These are phyloP conservation scores for Penicillium maclennaniae DNA, from an alignment of 495 filamentous ascomycete species.

Conservation along the genomic window DNA sequence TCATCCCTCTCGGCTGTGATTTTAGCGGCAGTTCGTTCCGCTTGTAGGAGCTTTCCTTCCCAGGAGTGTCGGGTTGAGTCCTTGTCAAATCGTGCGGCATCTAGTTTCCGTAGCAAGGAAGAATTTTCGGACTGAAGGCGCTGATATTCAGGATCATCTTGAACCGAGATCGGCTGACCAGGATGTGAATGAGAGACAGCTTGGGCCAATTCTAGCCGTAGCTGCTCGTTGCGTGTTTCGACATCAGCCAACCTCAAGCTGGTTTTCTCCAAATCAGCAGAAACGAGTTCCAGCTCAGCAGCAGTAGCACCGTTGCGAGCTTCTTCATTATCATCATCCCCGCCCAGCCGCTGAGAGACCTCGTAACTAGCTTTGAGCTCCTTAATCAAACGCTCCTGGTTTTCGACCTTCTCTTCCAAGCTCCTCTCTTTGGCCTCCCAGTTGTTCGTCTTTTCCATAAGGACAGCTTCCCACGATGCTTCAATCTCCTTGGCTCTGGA, in stretches of 20 bases:
- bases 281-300: conserved; percentile 90
- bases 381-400: conserved; percentile 85
- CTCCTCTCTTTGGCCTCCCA: conserved; percentile 93
- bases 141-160: conserved; percentile 86
- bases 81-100: conserved; percentile 74
- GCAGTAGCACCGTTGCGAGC: conserved; percentile 62
- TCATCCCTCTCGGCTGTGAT: conserved; percentile 70
- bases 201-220: conserved; percentile 86
- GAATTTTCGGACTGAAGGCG: conserved; percentile 90
- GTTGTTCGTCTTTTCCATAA: conserved; percentile 92
- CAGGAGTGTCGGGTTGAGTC: conserved; percentile 70
- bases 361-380: conserved; percentile 97
- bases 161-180: conserved; percentile 52
- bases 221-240: conserved; percentile 90
- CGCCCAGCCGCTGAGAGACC: conserved; percentile 84
- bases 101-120: conserved; percentile 78
- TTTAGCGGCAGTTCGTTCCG: conserved; percentile 40
- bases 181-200: conserved; percentile 69
- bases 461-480: conserved; percentile 82
- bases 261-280: conserved; percentile 85
- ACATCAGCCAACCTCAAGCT: conserved; percentile 84
- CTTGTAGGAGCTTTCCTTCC: conserved; percentile 61
- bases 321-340: conserved; percentile 58
- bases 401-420: conserved; percentile 89
- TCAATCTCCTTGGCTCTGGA: conserved; percentile 80